These are phyloP conservation scores for Angophora floribunda DNA, from an alignment of 345 rosid species.

Conservation along the genomic window DNA sequence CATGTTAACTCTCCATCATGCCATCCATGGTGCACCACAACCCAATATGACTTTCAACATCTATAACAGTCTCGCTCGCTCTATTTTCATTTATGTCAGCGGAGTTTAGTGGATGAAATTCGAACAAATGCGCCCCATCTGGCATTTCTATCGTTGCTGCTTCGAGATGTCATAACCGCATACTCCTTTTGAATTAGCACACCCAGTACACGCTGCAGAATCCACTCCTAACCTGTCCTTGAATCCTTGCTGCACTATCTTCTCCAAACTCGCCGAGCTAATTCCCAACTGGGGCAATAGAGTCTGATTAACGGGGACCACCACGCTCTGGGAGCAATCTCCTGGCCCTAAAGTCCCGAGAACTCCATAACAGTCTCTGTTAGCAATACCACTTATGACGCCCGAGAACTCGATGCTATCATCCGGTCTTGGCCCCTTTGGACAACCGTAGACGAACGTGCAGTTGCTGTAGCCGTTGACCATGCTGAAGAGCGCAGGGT, in stretches of 20 bases:
- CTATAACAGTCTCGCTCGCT: too few relatives aligned
- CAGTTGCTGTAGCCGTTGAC: not conserved
- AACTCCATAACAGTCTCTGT: not conserved
- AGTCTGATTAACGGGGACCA: not conserved
- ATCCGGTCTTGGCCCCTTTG: not conserved
- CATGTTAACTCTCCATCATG: too few relatives aligned
- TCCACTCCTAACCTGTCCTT: not conserved
- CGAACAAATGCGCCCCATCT: too few relatives aligned
- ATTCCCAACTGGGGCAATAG: not conserved
- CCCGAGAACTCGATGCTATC: slow-evolving; percentile 1
- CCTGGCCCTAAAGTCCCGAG: not conserved
- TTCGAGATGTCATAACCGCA: not conserved
- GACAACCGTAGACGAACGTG: slow-evolving; percentile 10
- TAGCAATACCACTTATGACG: not conserved
- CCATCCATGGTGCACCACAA: too few relatives aligned
- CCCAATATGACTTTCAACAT: too few relatives aligned
- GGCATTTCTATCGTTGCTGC: too few relatives aligned
- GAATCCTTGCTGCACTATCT: not conserved
- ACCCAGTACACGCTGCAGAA: not conserved
- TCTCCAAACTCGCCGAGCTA: not conserved
- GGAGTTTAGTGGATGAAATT: too few relatives aligned
- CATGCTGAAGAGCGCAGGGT: not conserved
- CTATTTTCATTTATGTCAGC: too few relatives aligned
- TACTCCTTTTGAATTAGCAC: not conserved
- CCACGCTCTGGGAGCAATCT: not conserved